Evolutionary conservation across 345 rosid species (phyloP), one percentile per base, ranked within the genome.

Genomic region (Boechera stricta): DNA sequence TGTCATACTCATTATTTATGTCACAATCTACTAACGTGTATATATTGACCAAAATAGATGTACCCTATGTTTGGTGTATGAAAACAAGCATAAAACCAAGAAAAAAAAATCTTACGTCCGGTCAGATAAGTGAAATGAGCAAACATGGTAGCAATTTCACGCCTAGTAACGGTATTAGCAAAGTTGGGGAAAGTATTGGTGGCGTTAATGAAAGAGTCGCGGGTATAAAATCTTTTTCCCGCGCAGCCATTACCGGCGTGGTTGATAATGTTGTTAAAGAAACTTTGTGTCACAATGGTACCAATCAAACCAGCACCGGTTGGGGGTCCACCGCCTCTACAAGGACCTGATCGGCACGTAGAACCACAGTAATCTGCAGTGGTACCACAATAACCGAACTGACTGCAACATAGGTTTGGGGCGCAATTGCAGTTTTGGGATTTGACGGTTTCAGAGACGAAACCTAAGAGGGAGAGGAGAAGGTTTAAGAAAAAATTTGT

Each of bases 361-460:
- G 61, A 9, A 18, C 90, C 84, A 31, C 86, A 86, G 64, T 86
- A 74, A 4, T 52, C 77, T 0, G 44, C 24, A 4, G 72, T 67
- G 1, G 45, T 35, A 13, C 89, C 87, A 16, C 87, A 86, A 29
- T 59, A 86, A 10, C 88, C 90, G 28, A 7, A 59, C 33, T 69
- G 67, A 66, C 83, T 86, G 61, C 90, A 85, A 15, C 88, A 87
- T 26, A 75, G n/a, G 74, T 81, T 66, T 1, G 88, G 69, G 0
- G 81, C 76, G 49, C 90, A 87, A 7, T 77, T 82, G 41, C 86
- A 87, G 82, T 81, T 84, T 72, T 87, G 91, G 12, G 84, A 76
- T 56, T 69, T 64, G 5, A 64, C 65, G 13, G 61, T 64, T 74
- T 56, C 36, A 42, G 4, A 29, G 18, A 29, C 55, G 36, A 41